These are phyloP conservation scores for Diplodia intermedia DNA, from an alignment of 2,329 filamentous ascomycete genomes.

Conservation along the genomic window DNA sequence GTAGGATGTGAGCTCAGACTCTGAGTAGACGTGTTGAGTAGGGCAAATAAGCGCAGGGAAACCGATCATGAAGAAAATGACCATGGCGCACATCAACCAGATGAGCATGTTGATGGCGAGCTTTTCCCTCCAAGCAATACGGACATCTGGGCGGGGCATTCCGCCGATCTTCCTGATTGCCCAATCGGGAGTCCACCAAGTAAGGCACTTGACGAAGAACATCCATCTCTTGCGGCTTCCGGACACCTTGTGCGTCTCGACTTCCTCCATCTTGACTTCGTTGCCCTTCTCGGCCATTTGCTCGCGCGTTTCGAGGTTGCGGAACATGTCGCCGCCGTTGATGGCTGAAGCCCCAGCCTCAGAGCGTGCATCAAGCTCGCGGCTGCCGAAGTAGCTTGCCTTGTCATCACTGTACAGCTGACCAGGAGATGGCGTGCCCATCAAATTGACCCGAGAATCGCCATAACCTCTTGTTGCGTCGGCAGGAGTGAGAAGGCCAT, in stretches of 20 bases:
- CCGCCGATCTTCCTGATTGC: constrained; percentile 76
- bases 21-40: constrained; percentile 84
- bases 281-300: constrained; percentile 96
- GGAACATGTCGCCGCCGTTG: constrained; percentile 90
- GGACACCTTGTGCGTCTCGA: constrained; percentile 82
- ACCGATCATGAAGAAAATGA: constrained; percentile 86
- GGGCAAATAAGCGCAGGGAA: constrained; percentile 92
- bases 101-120: constrained; percentile 97
- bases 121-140: constrained; percentile 95
- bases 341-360: constrained; percentile 93
- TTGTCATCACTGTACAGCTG: constrained; percentile 76
- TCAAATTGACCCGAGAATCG: constrained; percentile 64
- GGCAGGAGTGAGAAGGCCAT: constrained; percentile 63
- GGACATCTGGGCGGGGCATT: constrained; percentile 91
- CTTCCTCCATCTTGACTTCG: constrained; percentile 85
- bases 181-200: constrained; percentile 88
- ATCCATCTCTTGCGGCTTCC: constrained; percentile 90
- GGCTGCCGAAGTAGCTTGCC: constrained; percentile 80
- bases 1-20: constrained; percentile 74
- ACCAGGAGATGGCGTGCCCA: constrained; percentile 61
- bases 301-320: constrained; percentile 90
- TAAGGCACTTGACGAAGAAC: constrained; percentile 80
- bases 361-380: constrained; percentile 83
- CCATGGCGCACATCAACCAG: constrained; percentile 80
- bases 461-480: constrained; percentile 62